Evolutionary conservation across 2,329 filamentous ascomycete species (phyloP).

Genomic region (Stachybotrys echinatus): DNA sequence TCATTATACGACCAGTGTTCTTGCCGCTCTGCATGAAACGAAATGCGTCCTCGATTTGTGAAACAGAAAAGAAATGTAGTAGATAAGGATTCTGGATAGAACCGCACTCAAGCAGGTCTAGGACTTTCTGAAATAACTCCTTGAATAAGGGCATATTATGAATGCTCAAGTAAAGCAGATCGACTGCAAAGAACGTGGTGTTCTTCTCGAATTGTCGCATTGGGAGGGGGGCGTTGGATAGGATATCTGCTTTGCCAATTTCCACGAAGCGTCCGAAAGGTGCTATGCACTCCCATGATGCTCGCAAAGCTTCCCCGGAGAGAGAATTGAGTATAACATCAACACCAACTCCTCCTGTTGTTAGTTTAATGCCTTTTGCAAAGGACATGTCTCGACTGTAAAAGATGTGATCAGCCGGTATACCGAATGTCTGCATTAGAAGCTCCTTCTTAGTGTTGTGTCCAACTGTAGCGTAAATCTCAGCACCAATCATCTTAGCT

Average conservation of each 20-base stretch:
- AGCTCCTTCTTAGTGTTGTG: slow-evolving; percentile 12
- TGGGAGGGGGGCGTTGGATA: slow-evolving; percentile 3
- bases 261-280: slow-evolving; percentile 28
- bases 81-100: background rate
- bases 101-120: background rate
- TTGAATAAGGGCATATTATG: background rate
- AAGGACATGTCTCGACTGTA: slow-evolving; percentile 19
- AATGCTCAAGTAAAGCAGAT: slow-evolving; percentile 6
- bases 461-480: slow-evolving; percentile 14
- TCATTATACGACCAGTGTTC: background rate
- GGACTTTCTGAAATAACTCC: background rate
- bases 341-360: slow-evolving; percentile 22
- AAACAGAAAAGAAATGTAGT: background rate
- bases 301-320: slow-evolving; percentile 18
- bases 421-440: slow-evolving; percentile 10
- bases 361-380: slow-evolving; percentile 13
- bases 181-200: slow-evolving; percentile 10
- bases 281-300: slow-evolving; percentile 29
- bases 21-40: background rate
- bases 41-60: background rate
- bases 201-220: slow-evolving; percentile 12
- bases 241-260: slow-evolving; percentile 25
- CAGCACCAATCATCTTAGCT: slow-evolving; percentile 15
- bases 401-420: slow-evolving; percentile 26
- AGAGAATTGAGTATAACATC: slow-evolving; percentile 28